phyloP scores from a whole-genome alignment of 2,329 filamentous ascomycete genomes.

The Pseudogymnoascus sp. region DNA sequence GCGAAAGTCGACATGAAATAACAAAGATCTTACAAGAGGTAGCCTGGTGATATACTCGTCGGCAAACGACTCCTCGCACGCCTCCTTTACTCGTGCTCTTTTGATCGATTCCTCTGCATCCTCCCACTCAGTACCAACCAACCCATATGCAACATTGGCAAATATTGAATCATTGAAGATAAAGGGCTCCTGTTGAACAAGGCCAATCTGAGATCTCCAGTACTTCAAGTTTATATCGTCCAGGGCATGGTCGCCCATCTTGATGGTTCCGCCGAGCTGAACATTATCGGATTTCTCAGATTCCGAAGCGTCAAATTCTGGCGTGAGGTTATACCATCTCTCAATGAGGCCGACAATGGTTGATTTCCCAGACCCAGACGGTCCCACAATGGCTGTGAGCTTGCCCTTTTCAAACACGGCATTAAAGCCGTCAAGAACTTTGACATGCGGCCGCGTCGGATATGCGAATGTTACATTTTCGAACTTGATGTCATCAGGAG shows the following conservation, averaged over 20 bases:
- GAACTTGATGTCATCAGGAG: constrained; percentile 50
- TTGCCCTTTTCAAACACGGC: constrained; percentile 56
- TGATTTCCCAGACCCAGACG: constrained; percentile 66
- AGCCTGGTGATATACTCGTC: constrained; percentile 61
- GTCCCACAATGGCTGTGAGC: constrained; percentile 66
- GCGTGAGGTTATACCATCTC: constrained; percentile 60
- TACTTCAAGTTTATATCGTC: constrained; percentile 55
- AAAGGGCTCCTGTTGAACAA: constrained; percentile 63
- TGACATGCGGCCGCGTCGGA: constrained; percentile 56
- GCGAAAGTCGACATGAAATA: background rate
- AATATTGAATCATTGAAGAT: constrained; percentile 60
- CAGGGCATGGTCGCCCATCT: constrained; percentile 46
- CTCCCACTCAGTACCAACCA: constrained; percentile 47
- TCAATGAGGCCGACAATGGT: constrained; percentile 66
- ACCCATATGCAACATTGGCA: constrained; percentile 54
- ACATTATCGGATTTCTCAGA: constrained; percentile 30
- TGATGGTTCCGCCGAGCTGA: constrained; percentile 45
- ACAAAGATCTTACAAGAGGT: constrained; percentile 39
- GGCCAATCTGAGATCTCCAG: constrained; percentile 51
- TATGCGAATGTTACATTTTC: constrained; percentile 65
- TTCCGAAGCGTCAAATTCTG: constrained; percentile 41
- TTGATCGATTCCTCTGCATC: constrained; percentile 48
- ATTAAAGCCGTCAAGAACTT: constrained; percentile 53
- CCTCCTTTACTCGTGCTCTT: constrained; percentile 51
- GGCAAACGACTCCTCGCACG: constrained; percentile 60